A percentile compares a stretch with the other conserved stretches of the same genome.
These are phyloP conservation scores for Cyclaneusma minus DNA, from an alignment of 2,329 filamentous ascomycete species.

Conservation along the genomic window DNA sequence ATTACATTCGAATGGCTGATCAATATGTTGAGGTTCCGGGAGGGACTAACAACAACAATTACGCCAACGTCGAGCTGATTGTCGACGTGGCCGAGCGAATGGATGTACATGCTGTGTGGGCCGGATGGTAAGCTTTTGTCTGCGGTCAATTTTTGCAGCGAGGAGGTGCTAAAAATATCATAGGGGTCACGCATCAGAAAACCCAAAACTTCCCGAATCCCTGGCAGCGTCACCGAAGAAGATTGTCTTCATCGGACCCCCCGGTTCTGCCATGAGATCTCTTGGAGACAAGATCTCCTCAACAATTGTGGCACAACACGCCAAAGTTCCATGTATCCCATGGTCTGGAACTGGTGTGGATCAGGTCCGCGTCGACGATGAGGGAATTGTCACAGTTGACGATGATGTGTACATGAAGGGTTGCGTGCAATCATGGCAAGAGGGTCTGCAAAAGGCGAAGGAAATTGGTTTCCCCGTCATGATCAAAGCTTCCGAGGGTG, in stretches of 20 bases:
- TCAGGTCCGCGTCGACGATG: conserved; percentile 58
- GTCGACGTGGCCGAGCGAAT: conserved; percentile 97
- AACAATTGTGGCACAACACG: conserved; percentile 96
- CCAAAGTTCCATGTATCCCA: conserved; percentile 91
- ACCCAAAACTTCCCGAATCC: conserved; percentile 92
- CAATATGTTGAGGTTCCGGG: conserved; percentile 98
- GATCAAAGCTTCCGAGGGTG: conserved; percentile 99
- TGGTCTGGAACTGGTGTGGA: conserved; percentile 94
- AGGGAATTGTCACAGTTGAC: conserved; percentile 83
- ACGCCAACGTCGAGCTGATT: conserved; percentile 98
- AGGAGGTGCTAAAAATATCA: no score
- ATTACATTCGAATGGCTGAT: conserved; percentile 99
- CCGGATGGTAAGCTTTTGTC: conserved; percentile 67
- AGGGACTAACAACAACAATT: conserved; percentile 99
- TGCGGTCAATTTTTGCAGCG: background rate
- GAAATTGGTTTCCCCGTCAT: conserved; percentile 97
- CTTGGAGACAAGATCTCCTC: conserved; percentile 99
- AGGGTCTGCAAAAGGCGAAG: conserved; percentile 73
- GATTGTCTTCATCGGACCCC: conserved; percentile 97
- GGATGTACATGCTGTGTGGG: conserved; percentile 97
- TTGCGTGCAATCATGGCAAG: conserved; percentile 77
- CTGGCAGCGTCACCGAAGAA: conserved; percentile 93
- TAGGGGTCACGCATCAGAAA: conserved; percentile 96
- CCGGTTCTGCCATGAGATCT: conserved; percentile 95
- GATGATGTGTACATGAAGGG: conserved; percentile 79